Evolutionary conservation across 2,329 filamentous ascomycete genomes (phyloP).

Genomic region (Paraphaeosphaeria sporulosa): DNA sequence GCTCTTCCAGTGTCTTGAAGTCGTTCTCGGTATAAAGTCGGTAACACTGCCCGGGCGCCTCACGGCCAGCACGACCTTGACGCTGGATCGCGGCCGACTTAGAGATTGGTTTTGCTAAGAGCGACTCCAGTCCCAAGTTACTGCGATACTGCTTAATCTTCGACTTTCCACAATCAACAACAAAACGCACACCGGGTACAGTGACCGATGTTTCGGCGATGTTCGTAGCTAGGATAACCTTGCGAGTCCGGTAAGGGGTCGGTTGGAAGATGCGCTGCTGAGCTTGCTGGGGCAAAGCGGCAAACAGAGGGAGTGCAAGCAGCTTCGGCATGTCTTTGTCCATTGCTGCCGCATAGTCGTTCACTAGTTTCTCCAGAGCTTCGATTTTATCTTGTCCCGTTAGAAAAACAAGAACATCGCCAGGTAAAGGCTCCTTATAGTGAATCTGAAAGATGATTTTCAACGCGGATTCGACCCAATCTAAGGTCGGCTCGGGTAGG

Average conservation of each 20-base stretch:
- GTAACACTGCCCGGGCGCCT: conserved; percentile 88
- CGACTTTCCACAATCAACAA: conserved; percentile 91
- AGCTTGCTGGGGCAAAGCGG: conserved; percentile 83
- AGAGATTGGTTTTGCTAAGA: conserved; percentile 89
- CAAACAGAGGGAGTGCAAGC: conserved; percentile 81
- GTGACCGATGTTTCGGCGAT: conserved; percentile 99
- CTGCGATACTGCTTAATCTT: conserved; percentile 93
- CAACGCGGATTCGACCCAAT: conserved; percentile 82
- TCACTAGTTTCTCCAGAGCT: conserved; percentile 77
- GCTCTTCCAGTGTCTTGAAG: conserved; percentile 73
- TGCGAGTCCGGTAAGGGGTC: conserved; percentile 76
- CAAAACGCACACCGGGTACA: conserved; percentile 88
- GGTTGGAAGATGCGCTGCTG: conserved; percentile 88
- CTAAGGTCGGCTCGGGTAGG: conserved; percentile 74
- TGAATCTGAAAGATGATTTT: conserved; percentile 88
- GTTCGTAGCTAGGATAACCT: conserved; percentile 92
- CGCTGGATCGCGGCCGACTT: conserved; percentile 93
- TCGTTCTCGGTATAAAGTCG: conserved; percentile 84
- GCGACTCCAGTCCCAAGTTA: conserved; percentile 84
- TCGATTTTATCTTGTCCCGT: conserved; percentile 95
- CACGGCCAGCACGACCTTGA: conserved; percentile 89
- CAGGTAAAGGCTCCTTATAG: conserved; percentile 85
- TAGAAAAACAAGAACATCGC: conserved; percentile 91
- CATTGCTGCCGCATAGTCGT: conserved; percentile 78
- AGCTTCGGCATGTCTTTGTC: conserved; percentile 77